phyloP scores from a whole-genome alignment of 192 early-diverging fungal genomes.

The Helicostylum pulchrum region DNA sequence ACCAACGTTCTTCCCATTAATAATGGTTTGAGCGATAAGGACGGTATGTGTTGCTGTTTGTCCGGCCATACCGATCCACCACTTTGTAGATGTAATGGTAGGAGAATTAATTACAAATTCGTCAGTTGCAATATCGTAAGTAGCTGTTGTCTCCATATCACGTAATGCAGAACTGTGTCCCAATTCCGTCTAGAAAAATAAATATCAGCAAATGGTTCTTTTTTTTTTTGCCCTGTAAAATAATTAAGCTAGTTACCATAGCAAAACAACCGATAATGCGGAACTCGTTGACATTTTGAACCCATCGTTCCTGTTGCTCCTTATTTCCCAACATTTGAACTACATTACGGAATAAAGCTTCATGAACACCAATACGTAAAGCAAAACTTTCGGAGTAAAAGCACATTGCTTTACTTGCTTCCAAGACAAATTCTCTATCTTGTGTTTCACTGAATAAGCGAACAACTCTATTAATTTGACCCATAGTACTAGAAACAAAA shows the following conservation, averaged over 20 bases:
- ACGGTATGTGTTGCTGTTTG: conserved; percentile 70
- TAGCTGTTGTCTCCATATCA: conserved; percentile 64
- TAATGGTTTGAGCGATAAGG: conserved; percentile 56
- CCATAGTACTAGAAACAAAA: conserved; percentile 39
- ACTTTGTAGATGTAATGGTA: conserved; percentile 57
- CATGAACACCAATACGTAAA: conserved; percentile 63
- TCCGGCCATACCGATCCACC: conserved; percentile 67
- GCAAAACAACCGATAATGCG: conserved; percentile 62
- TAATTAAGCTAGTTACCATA: conserved; percentile 42
- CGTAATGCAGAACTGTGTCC: conserved; percentile 59
- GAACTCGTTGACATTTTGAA: conserved; percentile 50
- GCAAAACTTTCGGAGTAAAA: conserved; percentile 53
- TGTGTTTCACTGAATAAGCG: neutral
- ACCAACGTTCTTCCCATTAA: conserved; percentile 55
- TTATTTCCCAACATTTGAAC: conserved; percentile 55
- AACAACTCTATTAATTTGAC: conserved; percentile 45
- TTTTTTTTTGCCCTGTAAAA: neutral
- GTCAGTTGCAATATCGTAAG: conserved; percentile 52
- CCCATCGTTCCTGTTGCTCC: conserved; percentile 54
- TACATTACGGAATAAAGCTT: conserved; percentile 54
- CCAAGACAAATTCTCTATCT: neutral
- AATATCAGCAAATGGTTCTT: neutral
- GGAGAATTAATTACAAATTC: conserved; percentile 63
- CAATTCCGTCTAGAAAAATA: conserved; percentile 52
- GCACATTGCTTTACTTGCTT: conserved; percentile 2